Conservation (phyloP, 208 protist species). For the Strigomonas culicis region DNA sequence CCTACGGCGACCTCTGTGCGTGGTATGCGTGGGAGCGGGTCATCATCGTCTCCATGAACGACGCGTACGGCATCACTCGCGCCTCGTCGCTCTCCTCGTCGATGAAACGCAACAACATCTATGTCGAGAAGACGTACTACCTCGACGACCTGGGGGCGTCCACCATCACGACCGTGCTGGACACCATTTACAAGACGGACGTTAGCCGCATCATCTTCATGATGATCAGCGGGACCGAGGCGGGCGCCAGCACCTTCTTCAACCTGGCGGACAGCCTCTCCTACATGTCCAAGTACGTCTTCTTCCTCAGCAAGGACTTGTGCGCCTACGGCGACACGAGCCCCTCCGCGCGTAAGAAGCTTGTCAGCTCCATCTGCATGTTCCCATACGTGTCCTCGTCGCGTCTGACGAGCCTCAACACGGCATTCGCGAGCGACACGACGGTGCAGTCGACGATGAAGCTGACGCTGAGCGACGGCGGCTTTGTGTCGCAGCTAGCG, state of each 20-base stretch:
- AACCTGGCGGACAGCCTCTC: conserved; percentile 35
- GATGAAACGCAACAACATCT: conserved; percentile 61
- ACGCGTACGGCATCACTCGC: conserved; percentile 52
- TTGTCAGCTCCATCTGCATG: conserved; percentile 81
- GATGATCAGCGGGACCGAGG: conserved; percentile 34
- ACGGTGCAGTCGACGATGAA: conserved; percentile 28
- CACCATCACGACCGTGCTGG: conserved; percentile 34
- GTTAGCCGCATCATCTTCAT: conserved; percentile 67
- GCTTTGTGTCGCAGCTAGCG: conserved; percentile 49
- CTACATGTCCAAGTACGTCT: conserved; percentile 78
- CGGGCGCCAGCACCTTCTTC: conserved; percentile 64
- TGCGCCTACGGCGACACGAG: conserved; percentile 48
- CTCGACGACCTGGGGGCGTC: conserved; percentile 28
- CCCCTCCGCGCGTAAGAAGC: conserved; percentile 33
- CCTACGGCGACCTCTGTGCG: conserved; percentile 53
- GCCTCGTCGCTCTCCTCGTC: conserved; percentile 36
- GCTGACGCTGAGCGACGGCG: conserved; percentile 47
- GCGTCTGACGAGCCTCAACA: conserved; percentile 39
- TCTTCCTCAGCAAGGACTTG: conserved; percentile 60
- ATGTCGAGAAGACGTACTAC: conserved; percentile 61
- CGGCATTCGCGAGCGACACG: conserved; percentile 21
- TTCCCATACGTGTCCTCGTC: conserved; percentile 37
- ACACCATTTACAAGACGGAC: conserved; percentile 60
- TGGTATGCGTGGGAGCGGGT: conserved; percentile 84
- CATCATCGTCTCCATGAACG: conserved; percentile 57